Percentiles rank a stretch among this genome's conserved stretches.
These are phyloP conservation scores for Byssoonygena ceratinophila DNA, from an alignment of 2,329 filamentous ascomycete genomes.

Conservation along the genomic window DNA sequence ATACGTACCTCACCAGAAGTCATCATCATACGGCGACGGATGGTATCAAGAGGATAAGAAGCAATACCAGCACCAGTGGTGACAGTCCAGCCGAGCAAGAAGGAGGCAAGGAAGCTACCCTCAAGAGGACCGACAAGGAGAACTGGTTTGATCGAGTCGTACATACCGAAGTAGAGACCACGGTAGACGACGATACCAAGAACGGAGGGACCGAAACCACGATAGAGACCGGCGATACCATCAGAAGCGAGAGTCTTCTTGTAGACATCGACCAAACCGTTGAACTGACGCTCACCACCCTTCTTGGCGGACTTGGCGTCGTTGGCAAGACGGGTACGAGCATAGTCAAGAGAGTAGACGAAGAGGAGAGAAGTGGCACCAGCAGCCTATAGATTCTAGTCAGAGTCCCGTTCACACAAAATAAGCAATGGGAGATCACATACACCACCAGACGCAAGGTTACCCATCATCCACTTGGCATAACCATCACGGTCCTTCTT, in stretches of 20 bases:
- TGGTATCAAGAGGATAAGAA: slow-evolving; percentile 99
- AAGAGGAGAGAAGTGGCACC: slow-evolving; percentile 99
- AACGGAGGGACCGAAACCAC: slow-evolving; percentile 99
- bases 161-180: slow-evolving; percentile 99
- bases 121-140: slow-evolving; percentile 81
- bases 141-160: slow-evolving; percentile 99
- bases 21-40: slow-evolving; percentile 99
- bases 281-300: slow-evolving; percentile 97
- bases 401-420: background rate
- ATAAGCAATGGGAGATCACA: slow-evolving; percentile 36
- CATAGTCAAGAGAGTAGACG: slow-evolving; percentile 99
- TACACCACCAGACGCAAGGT: slow-evolving; percentile 99
- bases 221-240: slow-evolving; percentile 99
- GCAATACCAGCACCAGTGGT: slow-evolving; percentile 99
- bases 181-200: slow-evolving; percentile 99
- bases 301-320: slow-evolving; percentile 97
- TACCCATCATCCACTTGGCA: slow-evolving; percentile 97
- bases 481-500: slow-evolving; percentile 99
- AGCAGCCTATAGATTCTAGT: slow-evolving; percentile 53
- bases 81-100: slow-evolving; percentile 96
- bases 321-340: slow-evolving; percentile 99
- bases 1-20: slow-evolving; percentile 61
- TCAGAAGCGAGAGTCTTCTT: slow-evolving; percentile 98
- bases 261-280: slow-evolving; percentile 99
- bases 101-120: slow-evolving; percentile 99